Percentiles rank a stretch among this genome's conserved stretches.
These are phyloP conservation scores for Leptodermis oblonga DNA, from an alignment of 257 asterid genomes.

Conservation along the genomic window DNA sequence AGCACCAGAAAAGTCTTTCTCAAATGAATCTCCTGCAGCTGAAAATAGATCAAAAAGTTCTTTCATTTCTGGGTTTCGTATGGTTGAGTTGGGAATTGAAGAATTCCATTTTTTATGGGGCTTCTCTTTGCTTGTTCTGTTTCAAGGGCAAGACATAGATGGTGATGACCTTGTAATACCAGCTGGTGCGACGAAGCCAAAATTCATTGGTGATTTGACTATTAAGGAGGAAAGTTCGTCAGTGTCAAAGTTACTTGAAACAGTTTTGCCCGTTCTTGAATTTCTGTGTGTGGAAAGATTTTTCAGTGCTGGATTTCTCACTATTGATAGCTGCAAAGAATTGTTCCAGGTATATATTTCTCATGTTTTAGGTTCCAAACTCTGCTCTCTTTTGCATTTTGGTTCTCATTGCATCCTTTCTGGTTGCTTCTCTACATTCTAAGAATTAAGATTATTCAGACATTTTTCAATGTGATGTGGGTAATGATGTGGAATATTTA, in stretches of 20 bases:
- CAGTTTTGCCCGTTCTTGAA: conserved; percentile 59
- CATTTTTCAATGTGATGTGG: not conserved
- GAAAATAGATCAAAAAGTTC: conserved; percentile 34
- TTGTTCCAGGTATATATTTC: conserved; percentile 66
- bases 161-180: conserved; percentile 41
- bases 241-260: conserved; percentile 42
- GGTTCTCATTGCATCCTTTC: not conserved
- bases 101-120: conserved; percentile 90
- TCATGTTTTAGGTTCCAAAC: not conserved
- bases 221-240: conserved; percentile 45
- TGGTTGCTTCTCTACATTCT: not conserved
- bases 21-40: conserved; percentile 42
- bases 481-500: not conserved
- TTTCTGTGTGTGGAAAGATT: conserved; percentile 63
- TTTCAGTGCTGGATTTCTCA: conserved; percentile 63
- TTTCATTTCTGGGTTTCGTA: conserved; percentile 71
- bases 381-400: not conserved
- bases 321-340: conserved; percentile 67
- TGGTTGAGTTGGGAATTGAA: conserved; percentile 70
- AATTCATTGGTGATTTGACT: conserved; percentile 44
- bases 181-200: conserved; percentile 40
- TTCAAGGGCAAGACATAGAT: conserved; percentile 65
- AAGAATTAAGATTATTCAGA: not conserved
- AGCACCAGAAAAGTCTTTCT: conserved; percentile 49
- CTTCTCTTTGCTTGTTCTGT: conserved; percentile 63